Evolutionary conservation across 2,329 filamentous ascomycete species (phyloP).

Genomic region (Aspergillus sp.): DNA sequence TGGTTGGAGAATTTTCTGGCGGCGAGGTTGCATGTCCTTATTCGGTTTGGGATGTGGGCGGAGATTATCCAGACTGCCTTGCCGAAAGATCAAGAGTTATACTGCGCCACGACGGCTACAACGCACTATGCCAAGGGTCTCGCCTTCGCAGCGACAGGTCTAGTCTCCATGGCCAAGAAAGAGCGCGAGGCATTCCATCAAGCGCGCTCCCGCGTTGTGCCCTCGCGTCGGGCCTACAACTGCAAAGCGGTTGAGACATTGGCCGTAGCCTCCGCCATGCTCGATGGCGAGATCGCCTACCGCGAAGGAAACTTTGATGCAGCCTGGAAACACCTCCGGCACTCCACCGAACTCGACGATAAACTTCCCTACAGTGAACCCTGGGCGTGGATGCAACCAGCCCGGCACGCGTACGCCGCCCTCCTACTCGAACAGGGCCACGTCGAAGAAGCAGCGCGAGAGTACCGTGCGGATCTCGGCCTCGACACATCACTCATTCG

Average conservation of each 20-base stretch:
- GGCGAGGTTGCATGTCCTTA: constrained; percentile 69
- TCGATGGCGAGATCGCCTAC: constrained; percentile 76
- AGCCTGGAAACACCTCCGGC: constrained; percentile 64
- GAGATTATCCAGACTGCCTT: constrained; percentile 63
- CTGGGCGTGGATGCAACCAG: constrained; percentile 80
- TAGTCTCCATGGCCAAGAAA: constrained; percentile 57
- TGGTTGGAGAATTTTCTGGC: constrained; percentile 75
- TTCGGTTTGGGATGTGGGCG: constrained; percentile 75
- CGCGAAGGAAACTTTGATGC: constrained; percentile 61
- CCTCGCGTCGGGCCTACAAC: constrained; percentile 68
- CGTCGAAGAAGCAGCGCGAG: constrained; percentile 58
- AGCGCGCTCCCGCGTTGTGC: constrained; percentile 58
- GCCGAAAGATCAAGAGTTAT: constrained; percentile 64
- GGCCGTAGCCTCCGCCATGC: constrained; percentile 64
- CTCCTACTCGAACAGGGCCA: constrained; percentile 69
- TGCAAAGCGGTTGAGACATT: constrained; percentile 69
- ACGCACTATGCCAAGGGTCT: constrained; percentile 70
- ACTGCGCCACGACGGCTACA: constrained; percentile 72
- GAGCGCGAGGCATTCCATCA: constrained; percentile 57
- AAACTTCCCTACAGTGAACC: constrained; percentile 72
- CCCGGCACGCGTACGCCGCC: constrained; percentile 71
- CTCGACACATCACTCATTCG: constrained; percentile 63
- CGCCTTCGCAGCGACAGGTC: constrained; percentile 64
- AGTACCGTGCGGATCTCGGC: constrained; percentile 67
- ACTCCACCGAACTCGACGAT: constrained; percentile 65